Evolutionary conservation across 129 eudicot genomes (phyloP), one percentile per base, ranked within the genome.

Genomic region (Tagetes erecta): DNA sequence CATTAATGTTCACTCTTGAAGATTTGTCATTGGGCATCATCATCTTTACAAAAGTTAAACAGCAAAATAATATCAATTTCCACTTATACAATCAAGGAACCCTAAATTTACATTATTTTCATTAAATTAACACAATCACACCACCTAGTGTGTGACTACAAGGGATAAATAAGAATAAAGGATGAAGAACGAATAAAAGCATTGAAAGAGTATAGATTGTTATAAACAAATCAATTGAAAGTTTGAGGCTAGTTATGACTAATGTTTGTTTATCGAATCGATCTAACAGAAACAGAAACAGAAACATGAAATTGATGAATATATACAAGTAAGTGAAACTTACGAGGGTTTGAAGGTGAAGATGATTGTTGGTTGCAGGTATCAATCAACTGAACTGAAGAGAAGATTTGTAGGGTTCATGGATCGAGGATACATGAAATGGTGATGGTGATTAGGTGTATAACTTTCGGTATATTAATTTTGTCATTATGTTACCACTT

Each of bases 11-110:
- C 9, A 45, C 71, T 78, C 64, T 71, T 60, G 79, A 49, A 69
- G 85, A 73, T 31, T 82, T 84, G 71, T 65, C 80, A 31, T 68
- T 55, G 45, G 82, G 78, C 53, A 66, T 58, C 86, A 83, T 86
- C 71, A 70, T 87, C 78, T 74, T 77, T 72, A 69, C 82, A 51
- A 39, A 78, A 49, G 35, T 51, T 68, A 78, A 71, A 83, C 42
- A 68, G 58, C n/a, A 35, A 20, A 7, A 44, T 8, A 44, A 44
- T 44, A 20, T 20, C 35, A 27, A 20, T 2, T 57, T 1, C 2
- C 31, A 27, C 30, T 4, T 14, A 52, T n/a, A 66, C 67, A 50
- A 13, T 50, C 9, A 68, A 44, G 34, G 5, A 10, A 36, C 59
- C 45, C 37, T 35, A 68, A 77, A 40, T 45, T 56, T 37, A 53